Evolutionary conservation across 1,284 basidiomycete species (phyloP).

Genomic region (Chondrostereum purpureum): DNA sequence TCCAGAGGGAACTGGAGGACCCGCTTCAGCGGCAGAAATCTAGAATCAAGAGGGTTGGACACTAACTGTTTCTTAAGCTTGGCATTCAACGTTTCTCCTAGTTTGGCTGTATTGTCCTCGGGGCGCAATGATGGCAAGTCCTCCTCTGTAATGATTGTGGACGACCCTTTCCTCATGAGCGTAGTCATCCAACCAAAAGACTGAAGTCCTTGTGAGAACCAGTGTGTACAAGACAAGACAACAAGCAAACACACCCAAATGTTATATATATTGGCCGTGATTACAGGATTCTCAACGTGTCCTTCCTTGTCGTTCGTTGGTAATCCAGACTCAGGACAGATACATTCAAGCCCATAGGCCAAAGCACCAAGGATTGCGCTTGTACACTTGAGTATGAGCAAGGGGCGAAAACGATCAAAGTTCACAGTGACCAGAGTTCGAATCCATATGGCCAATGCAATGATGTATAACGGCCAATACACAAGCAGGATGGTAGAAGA

Average conservation of each 20-base stretch:
- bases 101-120: conserved; percentile 65
- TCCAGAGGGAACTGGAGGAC: conserved; percentile 53
- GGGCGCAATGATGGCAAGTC: conserved; percentile 68
- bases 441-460: conserved; percentile 51
- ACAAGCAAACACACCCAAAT: conserved; percentile 47
- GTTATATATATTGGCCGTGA: conserved; percentile 82
- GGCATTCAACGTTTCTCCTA: conserved; percentile 59
- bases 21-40: neutral
- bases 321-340: conserved; percentile 56
- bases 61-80: conserved; percentile 57
- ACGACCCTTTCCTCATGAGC: conserved; percentile 65
- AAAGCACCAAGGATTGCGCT: conserved; percentile 44
- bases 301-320: conserved; percentile 37
- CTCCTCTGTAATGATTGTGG: conserved; percentile 63
- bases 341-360: conserved; percentile 64
- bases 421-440: conserved; percentile 44
- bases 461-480: conserved; percentile 75
- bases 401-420: conserved; percentile 22
- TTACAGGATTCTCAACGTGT: conserved; percentile 59
- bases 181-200: conserved; percentile 78
- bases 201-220: conserved; percentile 17
- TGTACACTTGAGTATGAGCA: conserved; percentile 43
- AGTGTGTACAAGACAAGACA: conserved; percentile 1
- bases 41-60: neutral
- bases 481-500: conserved; percentile 77